Percentiles rank a stretch among this genome's conserved stretches.
These are phyloP conservation scores for Fusarium scirpi DNA, from an alignment of 2,329 filamentous ascomycete genomes.

Conservation along the genomic window DNA sequence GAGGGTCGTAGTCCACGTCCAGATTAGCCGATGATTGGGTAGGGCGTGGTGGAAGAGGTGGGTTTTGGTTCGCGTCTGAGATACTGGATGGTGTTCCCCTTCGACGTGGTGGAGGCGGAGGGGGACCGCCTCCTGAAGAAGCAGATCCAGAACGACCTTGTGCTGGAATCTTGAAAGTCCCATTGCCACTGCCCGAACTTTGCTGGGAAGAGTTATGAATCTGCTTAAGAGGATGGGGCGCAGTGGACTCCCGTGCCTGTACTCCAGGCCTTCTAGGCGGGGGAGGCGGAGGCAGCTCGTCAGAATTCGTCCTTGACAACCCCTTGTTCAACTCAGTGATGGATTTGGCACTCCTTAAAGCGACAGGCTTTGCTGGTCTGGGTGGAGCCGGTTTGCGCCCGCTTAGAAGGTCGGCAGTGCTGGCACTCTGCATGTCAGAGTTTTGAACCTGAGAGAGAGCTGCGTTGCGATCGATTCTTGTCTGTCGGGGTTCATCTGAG, in stretches of 20 bases:
- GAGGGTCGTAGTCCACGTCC: constrained; percentile 57
- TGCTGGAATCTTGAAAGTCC: constrained; percentile 27
- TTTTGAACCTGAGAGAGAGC: constrained; percentile 49
- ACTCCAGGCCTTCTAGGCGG: constrained; percentile 52
- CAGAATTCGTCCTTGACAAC: constrained; percentile 33
- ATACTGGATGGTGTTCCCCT: constrained; percentile 56
- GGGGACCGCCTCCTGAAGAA: constrained; percentile 49
- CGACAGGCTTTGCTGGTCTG: constrained; percentile 68
- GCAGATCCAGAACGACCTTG: constrained; percentile 30
- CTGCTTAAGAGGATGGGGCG: constrained; percentile 56
- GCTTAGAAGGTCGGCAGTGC: constrained; percentile 48
- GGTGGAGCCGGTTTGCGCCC: constrained; percentile 61
- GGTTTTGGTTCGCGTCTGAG: constrained; percentile 22
- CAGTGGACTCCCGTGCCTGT: constrained; percentile 32
- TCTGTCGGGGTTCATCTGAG: constrained; percentile 62
- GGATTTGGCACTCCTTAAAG: constrained; percentile 62
- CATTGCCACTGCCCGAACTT: constrained; percentile 40
- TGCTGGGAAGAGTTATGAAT: constrained; percentile 57
- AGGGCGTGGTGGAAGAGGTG: constrained; percentile 52
- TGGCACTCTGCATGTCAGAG: constrained; percentile 39
- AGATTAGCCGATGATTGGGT: constrained; percentile 52
- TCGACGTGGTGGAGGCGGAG: constrained; percentile 62
- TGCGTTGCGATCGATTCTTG: constrained; percentile 51
- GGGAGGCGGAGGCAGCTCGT: constrained; percentile 49
- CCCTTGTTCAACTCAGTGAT: constrained; percentile 45